A percentile compares a stretch with the other conserved stretches of the same genome.
Conservation (phyloP, 495 filamentous ascomycete genomes). For the Cercophora newfieldiana region DNA sequence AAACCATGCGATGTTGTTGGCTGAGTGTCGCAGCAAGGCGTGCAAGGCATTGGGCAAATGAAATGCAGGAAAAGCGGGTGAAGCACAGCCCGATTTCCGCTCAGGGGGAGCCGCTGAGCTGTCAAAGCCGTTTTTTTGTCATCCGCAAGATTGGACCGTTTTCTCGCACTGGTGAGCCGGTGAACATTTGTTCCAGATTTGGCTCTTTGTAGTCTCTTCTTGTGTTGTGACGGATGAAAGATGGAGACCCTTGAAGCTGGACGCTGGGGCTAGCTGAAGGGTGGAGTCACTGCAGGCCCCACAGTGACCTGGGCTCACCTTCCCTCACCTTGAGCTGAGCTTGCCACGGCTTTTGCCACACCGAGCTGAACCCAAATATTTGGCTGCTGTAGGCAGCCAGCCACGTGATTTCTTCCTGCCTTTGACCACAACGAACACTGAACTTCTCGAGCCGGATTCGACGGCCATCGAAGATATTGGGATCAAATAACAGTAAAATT, state of each 20-base stretch:
- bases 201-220: background rate
- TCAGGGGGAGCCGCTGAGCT: background rate
- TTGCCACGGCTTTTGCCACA: background rate
- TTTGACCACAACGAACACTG: background rate
- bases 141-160: background rate
- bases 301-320: background rate
- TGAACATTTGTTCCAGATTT: background rate
- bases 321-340: background rate
- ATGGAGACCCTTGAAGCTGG: background rate
- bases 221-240: background rate
- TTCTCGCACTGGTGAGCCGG: background rate
- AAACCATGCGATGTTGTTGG: background rate
- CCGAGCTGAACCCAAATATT: background rate
- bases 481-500: background rate
- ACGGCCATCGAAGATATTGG: background rate
- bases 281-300: background rate
- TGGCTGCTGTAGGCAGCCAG: slow-evolving; percentile 2
- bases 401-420: background rate
- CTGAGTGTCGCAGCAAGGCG: background rate
- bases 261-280: background rate
- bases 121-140: background rate
- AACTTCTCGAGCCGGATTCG: background rate
- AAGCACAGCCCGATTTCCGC: background rate
- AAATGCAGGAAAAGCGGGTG: background rate
- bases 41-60: background rate